Base-by-base conservation (phyloP, 352 stramenopile species). In the Pythium brachiatum region DNA sequence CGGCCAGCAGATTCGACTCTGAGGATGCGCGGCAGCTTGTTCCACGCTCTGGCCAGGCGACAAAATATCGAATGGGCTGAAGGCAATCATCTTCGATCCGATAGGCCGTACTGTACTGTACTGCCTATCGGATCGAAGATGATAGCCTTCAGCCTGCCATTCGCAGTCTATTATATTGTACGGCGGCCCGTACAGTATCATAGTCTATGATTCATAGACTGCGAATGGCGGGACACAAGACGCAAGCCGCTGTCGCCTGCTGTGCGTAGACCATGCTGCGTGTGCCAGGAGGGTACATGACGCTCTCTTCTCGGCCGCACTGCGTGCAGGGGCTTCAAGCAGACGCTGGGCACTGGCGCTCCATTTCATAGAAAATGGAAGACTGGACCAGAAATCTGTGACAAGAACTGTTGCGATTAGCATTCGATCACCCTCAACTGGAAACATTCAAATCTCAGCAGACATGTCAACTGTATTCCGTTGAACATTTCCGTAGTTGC, bases 401-500 rank as follows among this genome's bases (percentile, higher is more conserved):
- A 64, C 50, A 64, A 64, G 46, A 62, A 55, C 47, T 7, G 21
- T 12, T 5, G 21, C 20, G 20, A 31, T 51, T 29, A n/a, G 43
- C 29, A 51, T 58, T 41, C 12, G 15, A 27, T n/a, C 15, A 13
- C 39, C 26, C 48, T 58, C 7, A 47, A 58, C 25, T 44, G 38
- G 47, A 58, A 64, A 64, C 58, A 47, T 51, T 36, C 46, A 58
- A 57, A 57, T 25, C 57, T 57, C 34, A 51, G 4, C n/a, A 18
- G 9, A n/a, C 20, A 53, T 9, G n/a, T 21, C 3, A 43, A 60
- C 7, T n/a, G n/a, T 8, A 27, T 23, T n/a, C 36, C 38, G 36
- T 64, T 58, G 34, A 53, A 64, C 58, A 53, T 13, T 36, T 55
- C 13, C 2, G 20, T 9, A 38, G 58, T 64, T 64, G 48, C 58